Base-by-base conservation (phyloP, 352 stramenopile species). In the Phytopythium mirpurense region DNA sequence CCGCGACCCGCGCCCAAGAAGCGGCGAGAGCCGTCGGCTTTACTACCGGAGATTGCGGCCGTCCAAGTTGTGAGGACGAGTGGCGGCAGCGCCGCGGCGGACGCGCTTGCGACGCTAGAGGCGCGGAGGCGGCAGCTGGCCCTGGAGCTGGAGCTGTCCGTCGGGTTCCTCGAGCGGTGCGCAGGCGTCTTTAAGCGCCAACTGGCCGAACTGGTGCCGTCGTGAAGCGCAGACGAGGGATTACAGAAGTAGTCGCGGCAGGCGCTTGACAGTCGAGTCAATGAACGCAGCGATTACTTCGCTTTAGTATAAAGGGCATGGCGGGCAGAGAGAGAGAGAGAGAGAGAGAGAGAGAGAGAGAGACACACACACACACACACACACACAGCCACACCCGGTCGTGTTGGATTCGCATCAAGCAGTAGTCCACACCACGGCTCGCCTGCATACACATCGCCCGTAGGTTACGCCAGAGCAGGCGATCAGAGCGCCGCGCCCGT, bases 121-220 rank as follows among this genome's bases (percentile, higher is more conserved):
- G 48, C 23, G 35, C 34, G 48, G 21, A 54, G 36, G 26, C 48
- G 21, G 26, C 48, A 24, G 21, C n/a, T 54, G 18, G 18, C 23
- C 3, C 2, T 32, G 6, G 48, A 54, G 48, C 15, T 54, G 34
- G 48, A 43, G 34, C 48, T 26, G 21, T 43, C 48, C 34, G 26
- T 36, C 8, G 23, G 23, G 7, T 54, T 54, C 16, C 32, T 54
- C 5, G 48, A 54, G 6, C 29, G n/a, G 19, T 54, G 48, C 26
- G 48, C 48, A 27, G 23, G 48, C 24, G 24, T 44, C 21, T 43
- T 43, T 21, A 44, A 54, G 34, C 48, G 24, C 0, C 48, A 54
- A 23, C 48, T 54, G 12, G 21, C 48, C 24, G 48, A 54, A 15
- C 15, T 54, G 2, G 15, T 24, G 14, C 16, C 32, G 38, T 27